These are phyloP conservation scores for Hibiscus syriacus DNA, from an alignment of 345 rosid genomes.

Conservation along the genomic window DNA sequence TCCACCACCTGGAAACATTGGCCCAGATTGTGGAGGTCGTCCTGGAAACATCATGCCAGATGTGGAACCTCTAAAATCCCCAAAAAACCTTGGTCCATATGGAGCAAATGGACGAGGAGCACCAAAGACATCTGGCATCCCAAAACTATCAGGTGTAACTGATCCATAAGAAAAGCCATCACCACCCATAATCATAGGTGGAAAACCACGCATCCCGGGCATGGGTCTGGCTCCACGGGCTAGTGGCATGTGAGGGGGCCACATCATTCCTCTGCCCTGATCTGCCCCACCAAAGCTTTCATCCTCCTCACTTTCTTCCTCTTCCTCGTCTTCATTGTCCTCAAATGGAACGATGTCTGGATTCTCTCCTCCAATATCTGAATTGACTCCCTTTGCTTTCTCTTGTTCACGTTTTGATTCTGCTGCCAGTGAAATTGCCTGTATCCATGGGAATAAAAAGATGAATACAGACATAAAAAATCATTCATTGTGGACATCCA, in stretches of 20 bases:
- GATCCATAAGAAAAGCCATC: slow-evolving; percentile 62
- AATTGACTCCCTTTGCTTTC: slow-evolving; percentile 87
- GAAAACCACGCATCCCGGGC: slow-evolving; percentile 79
- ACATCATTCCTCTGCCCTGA: slow-evolving; percentile 89
- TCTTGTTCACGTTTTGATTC: slow-evolving; percentile 97
- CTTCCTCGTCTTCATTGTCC: slow-evolving; percentile 96
- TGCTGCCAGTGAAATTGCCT: slow-evolving; percentile 81
- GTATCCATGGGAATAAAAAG: slow-evolving; percentile 12
- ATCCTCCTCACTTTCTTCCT: slow-evolving; percentile 90
- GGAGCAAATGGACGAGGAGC: slow-evolving; percentile 78
- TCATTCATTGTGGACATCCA: background rate
- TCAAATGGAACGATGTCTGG: slow-evolving; percentile 97
- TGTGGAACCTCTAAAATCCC: slow-evolving; percentile 70
- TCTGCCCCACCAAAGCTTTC: slow-evolving; percentile 45
- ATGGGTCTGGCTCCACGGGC: slow-evolving; percentile 79
- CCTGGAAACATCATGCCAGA: slow-evolving; percentile 94
- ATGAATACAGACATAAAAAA: slow-evolving; percentile 4
- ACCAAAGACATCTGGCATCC: slow-evolving; percentile 81
- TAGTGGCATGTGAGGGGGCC: slow-evolving; percentile 88
- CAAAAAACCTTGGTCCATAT: slow-evolving; percentile 83
- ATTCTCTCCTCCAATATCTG: slow-evolving; percentile 59
- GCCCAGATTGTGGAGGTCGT: slow-evolving; percentile 80
- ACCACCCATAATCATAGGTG: slow-evolving; percentile 43
- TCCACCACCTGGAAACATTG: slow-evolving; percentile 71
- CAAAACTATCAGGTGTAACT: slow-evolving; percentile 44